Evolutionary conservation across 2,329 filamentous ascomycete species (phyloP).

Genomic region (Falciphora oryzae): DNA sequence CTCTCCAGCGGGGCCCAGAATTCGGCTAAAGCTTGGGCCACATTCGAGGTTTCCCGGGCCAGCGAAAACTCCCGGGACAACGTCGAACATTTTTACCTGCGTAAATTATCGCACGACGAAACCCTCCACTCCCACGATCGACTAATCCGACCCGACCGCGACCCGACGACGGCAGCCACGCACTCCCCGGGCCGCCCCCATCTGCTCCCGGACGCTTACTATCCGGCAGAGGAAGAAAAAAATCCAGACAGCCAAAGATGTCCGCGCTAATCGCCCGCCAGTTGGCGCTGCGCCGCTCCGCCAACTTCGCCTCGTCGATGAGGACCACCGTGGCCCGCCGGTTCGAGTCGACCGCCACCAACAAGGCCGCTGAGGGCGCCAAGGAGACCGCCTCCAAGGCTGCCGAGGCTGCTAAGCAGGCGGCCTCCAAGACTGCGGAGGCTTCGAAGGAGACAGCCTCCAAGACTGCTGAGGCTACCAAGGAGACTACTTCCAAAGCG

Average conservation of each 20-base stretch:
- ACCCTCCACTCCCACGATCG: constrained; percentile 9
- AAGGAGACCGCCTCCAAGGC: constrained; percentile 38
- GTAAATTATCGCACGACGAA: constrained; percentile 18
- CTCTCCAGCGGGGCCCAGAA: constrained; percentile 13
- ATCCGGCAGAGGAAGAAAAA: constrained; percentile 1
- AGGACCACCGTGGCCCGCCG: constrained; percentile 41
- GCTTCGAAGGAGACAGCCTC: constrained; percentile 30
- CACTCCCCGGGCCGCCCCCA: not conserved
- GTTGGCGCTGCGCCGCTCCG: constrained; percentile 35
- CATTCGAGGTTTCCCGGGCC: constrained; percentile 16
- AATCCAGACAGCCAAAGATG: not conserved
- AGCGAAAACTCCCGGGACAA: constrained; percentile 28
- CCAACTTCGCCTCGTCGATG: constrained; percentile 18
- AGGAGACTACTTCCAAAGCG: constrained; percentile 22
- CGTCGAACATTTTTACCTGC: constrained; percentile 22
- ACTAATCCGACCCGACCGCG: constrained; percentile 8
- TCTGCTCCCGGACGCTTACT: not conserved
- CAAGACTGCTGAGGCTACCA: constrained; percentile 29
- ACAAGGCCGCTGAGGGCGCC: constrained; percentile 13
- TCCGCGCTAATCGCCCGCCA: constrained; percentile 28
- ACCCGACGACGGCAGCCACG: not conserved
- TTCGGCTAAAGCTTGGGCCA: constrained; percentile 15
- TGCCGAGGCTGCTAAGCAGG: constrained; percentile 36
- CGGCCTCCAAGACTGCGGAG: constrained; percentile 36
- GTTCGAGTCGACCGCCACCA: constrained; percentile 53